Conservation (phyloP, 768 basidiomycete species). For the Auricularia sp. region DNA sequence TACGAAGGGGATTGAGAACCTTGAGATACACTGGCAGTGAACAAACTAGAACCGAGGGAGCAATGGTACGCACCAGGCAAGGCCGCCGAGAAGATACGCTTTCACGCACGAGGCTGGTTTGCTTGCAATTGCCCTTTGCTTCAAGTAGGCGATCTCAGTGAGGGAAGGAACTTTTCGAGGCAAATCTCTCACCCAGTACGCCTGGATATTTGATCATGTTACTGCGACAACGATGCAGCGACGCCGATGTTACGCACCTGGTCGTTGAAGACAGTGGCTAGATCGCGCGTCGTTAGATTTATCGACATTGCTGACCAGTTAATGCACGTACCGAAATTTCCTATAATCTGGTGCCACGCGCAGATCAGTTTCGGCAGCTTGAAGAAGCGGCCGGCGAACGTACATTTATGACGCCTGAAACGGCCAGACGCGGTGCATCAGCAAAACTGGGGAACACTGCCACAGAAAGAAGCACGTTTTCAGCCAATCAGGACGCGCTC, state of each 20-base stretch:
- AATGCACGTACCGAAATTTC: conserved; percentile 61
- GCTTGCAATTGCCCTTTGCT: conserved; percentile 82
- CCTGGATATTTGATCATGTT: conserved; percentile 21
- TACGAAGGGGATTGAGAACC: conserved; percentile 75
- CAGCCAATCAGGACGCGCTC: too few relatives aligned
- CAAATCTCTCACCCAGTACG: conserved; percentile 47
- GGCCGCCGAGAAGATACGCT: conserved; percentile 79
- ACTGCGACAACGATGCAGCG: too few relatives aligned
- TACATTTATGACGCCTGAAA: conserved; percentile 51
- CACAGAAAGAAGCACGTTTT: too few relatives aligned
- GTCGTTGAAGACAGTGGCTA: conserved; percentile 7
- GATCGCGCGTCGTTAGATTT: not conserved
- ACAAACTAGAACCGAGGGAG: not conserved
- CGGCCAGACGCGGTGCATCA: not conserved
- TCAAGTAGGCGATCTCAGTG: not conserved
- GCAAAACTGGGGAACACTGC: too few relatives aligned
- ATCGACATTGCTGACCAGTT: conserved; percentile 2
- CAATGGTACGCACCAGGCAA: conserved; percentile 54
- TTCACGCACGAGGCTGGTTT: conserved; percentile 78
- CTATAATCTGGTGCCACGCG: conserved; percentile 40
- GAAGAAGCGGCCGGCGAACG: not conserved
- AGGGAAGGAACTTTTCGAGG: not conserved
- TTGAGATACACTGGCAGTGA: conserved; percentile 10
- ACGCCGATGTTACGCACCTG: not conserved
- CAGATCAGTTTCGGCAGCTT: not conserved